A percentile compares a stretch with the other conserved stretches of the same genome.
phyloP scores from a whole-genome alignment of 495 filamentous ascomycete genomes.

The Penicillium maclennaniae region DNA sequence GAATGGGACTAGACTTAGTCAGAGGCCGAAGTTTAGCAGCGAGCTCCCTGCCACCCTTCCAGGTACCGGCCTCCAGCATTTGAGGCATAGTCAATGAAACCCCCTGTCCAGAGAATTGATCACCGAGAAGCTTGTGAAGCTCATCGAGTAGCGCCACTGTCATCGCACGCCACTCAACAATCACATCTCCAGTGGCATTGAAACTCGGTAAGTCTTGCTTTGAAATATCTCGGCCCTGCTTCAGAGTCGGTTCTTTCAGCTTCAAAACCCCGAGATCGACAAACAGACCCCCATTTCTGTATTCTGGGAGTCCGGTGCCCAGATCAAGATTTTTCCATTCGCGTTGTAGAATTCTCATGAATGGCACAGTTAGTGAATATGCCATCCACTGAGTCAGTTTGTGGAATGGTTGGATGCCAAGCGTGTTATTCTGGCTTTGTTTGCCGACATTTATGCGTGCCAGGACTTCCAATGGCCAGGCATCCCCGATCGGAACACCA shows the following conservation, averaged over 20 bases:
- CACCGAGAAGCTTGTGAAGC: constrained; percentile 60
- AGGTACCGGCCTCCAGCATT: constrained; percentile 84
- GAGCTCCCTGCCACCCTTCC: constrained; percentile 50
- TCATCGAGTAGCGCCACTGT: constrained; percentile 83
- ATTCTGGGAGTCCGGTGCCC: constrained; percentile 82
- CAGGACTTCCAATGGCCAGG: constrained; percentile 47
- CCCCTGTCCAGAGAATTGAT: constrained; percentile 49
- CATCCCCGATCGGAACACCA: constrained; percentile 53
- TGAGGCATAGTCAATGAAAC: constrained; percentile 66
- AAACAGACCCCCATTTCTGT: constrained; percentile 81
- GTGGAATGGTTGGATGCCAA: constrained; percentile 59
- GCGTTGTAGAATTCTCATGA: constrained; percentile 70
- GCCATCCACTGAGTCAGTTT: constrained; percentile 88
- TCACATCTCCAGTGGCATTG: constrained; percentile 73
- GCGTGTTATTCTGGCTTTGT: constrained; percentile 8
- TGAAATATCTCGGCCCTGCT: constrained; percentile 42
- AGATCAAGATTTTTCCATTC: constrained; percentile 74
- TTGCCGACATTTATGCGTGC: constrained; percentile 3
- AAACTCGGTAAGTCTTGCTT: constrained; percentile 73
- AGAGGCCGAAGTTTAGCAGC: constrained; percentile 37
- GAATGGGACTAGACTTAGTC: constrained; percentile 42
- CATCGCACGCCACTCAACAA: constrained; percentile 82
- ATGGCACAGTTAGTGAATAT: constrained; percentile 86
- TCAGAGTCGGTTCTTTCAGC: constrained; percentile 61
- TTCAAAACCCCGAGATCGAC: constrained; percentile 77